phyloP scores from a whole-genome alignment of 1,284 basidiomycete genomes.

The Trichosporon faecale region DNA sequence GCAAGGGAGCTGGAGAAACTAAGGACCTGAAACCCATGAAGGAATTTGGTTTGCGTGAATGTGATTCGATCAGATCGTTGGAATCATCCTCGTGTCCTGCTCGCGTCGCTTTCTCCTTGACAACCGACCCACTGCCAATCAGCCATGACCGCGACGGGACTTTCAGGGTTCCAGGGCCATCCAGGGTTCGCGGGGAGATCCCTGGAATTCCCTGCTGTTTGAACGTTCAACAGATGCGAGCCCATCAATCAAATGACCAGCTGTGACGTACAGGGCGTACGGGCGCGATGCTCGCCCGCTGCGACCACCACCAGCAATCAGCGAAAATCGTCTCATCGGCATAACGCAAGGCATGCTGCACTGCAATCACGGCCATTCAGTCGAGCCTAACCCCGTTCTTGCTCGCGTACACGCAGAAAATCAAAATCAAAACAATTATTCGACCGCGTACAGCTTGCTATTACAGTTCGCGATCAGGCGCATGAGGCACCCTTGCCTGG shows the following conservation, averaged over 20 bases:
- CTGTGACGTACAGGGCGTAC: conserved; percentile 1
- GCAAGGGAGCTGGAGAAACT: not conserved
- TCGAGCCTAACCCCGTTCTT: not conserved
- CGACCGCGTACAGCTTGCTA: not conserved
- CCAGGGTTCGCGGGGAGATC: conserved; percentile 4
- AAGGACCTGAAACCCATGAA: conserved; percentile 11
- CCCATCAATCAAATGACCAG: not conserved
- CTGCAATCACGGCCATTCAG: not conserved
- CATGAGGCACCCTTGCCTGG: not conserved
- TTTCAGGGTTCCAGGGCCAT: not conserved
- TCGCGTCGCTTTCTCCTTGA: conserved; percentile 1
- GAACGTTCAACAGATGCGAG: not conserved
- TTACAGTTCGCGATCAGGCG: not conserved
- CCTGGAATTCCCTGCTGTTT: not conserved
- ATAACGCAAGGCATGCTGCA: not conserved
- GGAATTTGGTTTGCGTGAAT: conserved; percentile 4
- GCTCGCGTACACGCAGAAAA: not conserved
- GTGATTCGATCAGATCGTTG: not conserved
- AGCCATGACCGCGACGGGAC: conserved; percentile 7
- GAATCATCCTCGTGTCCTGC: conserved; percentile 1
- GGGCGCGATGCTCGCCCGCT: not conserved
- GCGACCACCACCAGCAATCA: not conserved
- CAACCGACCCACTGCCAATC: conserved; percentile 2
- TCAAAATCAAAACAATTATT: conserved; percentile 9
- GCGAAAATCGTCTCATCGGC: not conserved